Evolutionary conservation across 2,329 filamentous ascomycete genomes (phyloP).

Genomic region (Aspergillus proliferans): DNA sequence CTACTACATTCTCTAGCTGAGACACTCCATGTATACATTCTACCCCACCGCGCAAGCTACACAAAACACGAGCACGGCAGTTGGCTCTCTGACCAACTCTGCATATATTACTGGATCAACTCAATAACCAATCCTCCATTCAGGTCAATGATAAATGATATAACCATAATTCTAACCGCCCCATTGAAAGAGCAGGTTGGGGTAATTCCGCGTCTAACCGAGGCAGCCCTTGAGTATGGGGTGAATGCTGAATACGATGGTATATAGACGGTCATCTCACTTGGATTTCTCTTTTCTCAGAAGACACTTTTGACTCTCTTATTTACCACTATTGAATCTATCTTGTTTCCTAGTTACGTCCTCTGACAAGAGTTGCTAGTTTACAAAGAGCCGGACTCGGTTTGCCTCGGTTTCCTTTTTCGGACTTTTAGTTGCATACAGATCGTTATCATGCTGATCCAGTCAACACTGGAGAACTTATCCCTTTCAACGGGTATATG

Average conservation of each 20-base stretch:
- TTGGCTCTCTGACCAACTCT: no score
- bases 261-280: constrained; percentile 12
- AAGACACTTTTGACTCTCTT: background rate
- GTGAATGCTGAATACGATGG: background rate
- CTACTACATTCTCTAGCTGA: no score
- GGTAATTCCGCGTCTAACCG: background rate
- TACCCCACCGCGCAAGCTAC: no score
- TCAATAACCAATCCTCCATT: no score
- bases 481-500: constrained; percentile 10
- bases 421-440: background rate
- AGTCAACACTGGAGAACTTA: constrained; percentile 14
- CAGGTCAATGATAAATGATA: background rate
- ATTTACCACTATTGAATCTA: background rate
- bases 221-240: background rate
- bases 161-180: background rate
- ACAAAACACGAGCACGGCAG: no score
- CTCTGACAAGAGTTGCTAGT: no score
- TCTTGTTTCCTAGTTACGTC: no score
- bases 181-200: no score
- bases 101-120: no score
- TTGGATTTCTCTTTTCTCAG: background rate
- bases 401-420: background rate
- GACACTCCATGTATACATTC: no score
- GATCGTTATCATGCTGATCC: constrained; percentile 17
- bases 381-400: no score